These are phyloP conservation scores for Meredithiella fracta DNA, from an alignment of 2,329 filamentous ascomycete genomes.

Conservation along the genomic window DNA sequence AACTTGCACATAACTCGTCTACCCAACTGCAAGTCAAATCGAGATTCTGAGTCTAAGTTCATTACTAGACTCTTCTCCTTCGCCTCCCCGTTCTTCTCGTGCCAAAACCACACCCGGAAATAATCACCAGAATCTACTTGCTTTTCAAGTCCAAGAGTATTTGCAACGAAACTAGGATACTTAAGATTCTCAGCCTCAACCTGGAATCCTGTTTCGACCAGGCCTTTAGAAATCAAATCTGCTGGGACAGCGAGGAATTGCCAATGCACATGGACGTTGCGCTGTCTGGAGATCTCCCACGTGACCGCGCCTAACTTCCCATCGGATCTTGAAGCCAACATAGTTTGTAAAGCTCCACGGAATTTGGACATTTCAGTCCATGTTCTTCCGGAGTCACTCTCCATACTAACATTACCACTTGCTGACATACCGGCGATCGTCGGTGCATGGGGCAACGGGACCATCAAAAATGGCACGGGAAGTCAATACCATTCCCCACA, in stretches of 20 bases:
- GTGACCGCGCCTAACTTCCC: conserved; percentile 64
- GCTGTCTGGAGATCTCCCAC: conserved; percentile 74
- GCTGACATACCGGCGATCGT: conserved; percentile 53
- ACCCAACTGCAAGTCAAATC: conserved; percentile 85
- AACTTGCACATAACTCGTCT: conserved; percentile 78
- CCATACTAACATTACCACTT: conserved; percentile 25
- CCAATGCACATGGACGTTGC: conserved; percentile 83
- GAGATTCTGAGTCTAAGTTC: conserved; percentile 50
- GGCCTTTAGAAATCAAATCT: conserved; percentile 49
- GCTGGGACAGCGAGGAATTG: conserved; percentile 68
- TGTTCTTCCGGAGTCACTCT: conserved; percentile 41
- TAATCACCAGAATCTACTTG: conserved; percentile 43
- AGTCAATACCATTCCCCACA: conserved; percentile 43
- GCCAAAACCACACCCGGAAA: conserved; percentile 73
- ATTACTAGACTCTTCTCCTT: conserved; percentile 49
- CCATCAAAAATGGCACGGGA: conserved; percentile 83
- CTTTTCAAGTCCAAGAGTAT: conserved; percentile 33
- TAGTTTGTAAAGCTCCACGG: conserved; percentile 57
- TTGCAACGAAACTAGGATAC: conserved; percentile 34
- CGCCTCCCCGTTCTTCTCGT: conserved; percentile 23
- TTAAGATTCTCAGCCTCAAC: conserved; percentile 66
- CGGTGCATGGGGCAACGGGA: conserved; percentile 67
- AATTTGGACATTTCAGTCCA: conserved; percentile 73
- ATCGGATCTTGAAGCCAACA: conserved; percentile 44
- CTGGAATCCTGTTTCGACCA: conserved; percentile 78